phyloP scores from a whole-genome alignment of 768 basidiomycete species.

The Collybia sordida region DNA sequence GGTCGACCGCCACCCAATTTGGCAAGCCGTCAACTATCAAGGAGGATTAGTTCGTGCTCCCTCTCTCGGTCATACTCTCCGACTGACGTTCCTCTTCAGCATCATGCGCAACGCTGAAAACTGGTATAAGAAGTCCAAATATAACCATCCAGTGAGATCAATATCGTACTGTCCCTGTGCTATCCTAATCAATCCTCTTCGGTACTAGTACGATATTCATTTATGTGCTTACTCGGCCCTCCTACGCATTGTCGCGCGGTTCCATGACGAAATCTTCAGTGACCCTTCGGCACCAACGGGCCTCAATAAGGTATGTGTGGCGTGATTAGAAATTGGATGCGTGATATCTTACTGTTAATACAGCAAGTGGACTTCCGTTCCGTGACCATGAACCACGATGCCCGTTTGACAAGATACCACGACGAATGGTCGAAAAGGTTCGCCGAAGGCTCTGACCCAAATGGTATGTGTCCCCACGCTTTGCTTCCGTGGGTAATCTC shows the following conservation, averaged over 20 bases:
- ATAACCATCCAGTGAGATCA: slow-evolving; percentile 51
- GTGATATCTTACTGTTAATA: slow-evolving; percentile 6
- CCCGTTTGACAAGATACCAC: slow-evolving; percentile 51
- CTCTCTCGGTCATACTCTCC: background rate
- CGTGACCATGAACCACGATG: slow-evolving; percentile 63
- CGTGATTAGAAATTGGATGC: background rate
- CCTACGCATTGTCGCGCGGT: slow-evolving; percentile 67
- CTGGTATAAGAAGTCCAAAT: slow-evolving; percentile 73
- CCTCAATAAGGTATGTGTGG: slow-evolving; percentile 58
- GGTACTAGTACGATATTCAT: slow-evolving; percentile 66
- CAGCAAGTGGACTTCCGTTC: slow-evolving; percentile 68
- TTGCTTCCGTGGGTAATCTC: too few relatives aligned
- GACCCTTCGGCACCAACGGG: slow-evolving; percentile 67
- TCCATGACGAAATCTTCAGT: slow-evolving; percentile 78
- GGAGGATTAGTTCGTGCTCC: slow-evolving; percentile 66
- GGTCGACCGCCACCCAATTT: slow-evolving; percentile 85
- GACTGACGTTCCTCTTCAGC: slow-evolving; percentile 24
- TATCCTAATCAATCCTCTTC: slow-evolving; percentile 3
- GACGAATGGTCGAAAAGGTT: slow-evolving; percentile 70
- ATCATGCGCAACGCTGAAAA: slow-evolving; percentile 70
- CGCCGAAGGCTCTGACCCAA: slow-evolving; percentile 54
- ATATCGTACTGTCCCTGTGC: background rate
- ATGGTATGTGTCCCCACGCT: slow-evolving; percentile 34
- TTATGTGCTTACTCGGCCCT: slow-evolving; percentile 72
- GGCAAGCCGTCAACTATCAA: slow-evolving; percentile 89